Conservation (phyloP, 306 rosid species). For the Quercus suber region DNA sequence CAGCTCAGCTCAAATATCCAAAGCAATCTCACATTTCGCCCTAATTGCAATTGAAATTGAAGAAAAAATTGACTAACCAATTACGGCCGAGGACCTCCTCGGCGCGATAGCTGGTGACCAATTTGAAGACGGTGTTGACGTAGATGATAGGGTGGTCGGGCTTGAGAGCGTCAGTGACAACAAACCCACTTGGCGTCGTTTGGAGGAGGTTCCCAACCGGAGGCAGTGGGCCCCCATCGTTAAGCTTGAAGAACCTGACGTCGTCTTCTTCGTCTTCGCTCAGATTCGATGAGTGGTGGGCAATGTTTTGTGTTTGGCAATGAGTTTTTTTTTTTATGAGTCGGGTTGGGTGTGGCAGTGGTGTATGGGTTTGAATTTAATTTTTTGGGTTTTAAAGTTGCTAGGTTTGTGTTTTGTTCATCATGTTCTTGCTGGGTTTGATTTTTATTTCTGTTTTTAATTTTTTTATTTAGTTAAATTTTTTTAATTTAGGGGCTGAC, state of each 20-base stretch:
- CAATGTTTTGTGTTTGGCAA: conserved; percentile 20
- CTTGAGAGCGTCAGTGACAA: conserved; percentile 80
- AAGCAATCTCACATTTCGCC: too few relatives aligned
- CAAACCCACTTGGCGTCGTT: conserved; percentile 86
- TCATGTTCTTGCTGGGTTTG: too few relatives aligned
- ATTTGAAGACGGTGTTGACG: conserved; percentile 89
- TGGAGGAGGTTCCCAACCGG: conserved; percentile 65
- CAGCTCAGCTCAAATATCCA: not conserved
- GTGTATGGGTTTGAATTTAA: too few relatives aligned
- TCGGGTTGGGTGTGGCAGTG: too few relatives aligned
- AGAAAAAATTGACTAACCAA: conserved; percentile 49
- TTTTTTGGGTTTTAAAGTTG: too few relatives aligned
- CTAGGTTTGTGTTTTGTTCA: too few relatives aligned
- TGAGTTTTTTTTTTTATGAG: not conserved
- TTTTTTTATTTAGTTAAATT: too few relatives aligned
- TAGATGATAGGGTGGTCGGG: conserved; percentile 97
- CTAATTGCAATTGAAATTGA: not conserved
- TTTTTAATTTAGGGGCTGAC: too few relatives aligned
- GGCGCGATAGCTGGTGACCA: conserved; percentile 88
- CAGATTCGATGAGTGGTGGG: conserved; percentile 72
- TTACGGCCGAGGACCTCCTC: conserved; percentile 98
- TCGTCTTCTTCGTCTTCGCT: conserved; percentile 90
- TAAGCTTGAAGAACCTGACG: conserved; percentile 49
- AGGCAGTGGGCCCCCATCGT: conserved; percentile 66
- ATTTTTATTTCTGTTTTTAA: too few relatives aligned